Base-by-base conservation (phyloP, 768 basidiomycete genomes). In the Cubamyces sp. region DNA sequence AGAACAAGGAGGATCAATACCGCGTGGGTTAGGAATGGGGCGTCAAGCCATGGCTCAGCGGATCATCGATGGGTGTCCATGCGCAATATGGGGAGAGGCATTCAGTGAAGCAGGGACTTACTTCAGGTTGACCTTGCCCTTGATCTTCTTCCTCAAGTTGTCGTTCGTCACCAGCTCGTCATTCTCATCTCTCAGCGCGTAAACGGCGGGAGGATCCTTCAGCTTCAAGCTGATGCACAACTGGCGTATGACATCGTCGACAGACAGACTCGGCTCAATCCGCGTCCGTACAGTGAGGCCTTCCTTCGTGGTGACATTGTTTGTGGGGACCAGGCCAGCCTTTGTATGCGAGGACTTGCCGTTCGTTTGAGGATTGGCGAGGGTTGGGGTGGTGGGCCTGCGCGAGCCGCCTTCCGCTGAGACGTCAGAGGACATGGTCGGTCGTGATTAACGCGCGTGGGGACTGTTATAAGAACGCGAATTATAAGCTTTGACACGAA, bases 121-220 rank as follows among this genome's bases (percentile, higher is more conserved):
- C 92, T 87, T 93, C 57, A 95, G 78, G 69, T 90, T 86, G 50
- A 81, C 84, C 73, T 91, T 94, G 42, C 81, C 81, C 75, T 84
- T 89, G 66, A 95, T 91, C 78, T 90, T 91, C 76, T 84, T 87
- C 71, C 86, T 82, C 69, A 97, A 72, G 71, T 95, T 96, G 65
- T 94, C 92, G 68, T 91, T 90, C 26, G 92, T 95, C 18, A 97
- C 88, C 49, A 96, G 75, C 66, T 91, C 91, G 62, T 91, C 90
- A 16, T 81, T 84, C 67, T 92, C 90, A 71, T 95, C 92, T 67
- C 94, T 82, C 61, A 96, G 74, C 1, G 92, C 90, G 70, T 85
- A 94, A 64, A 90, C 77, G 1, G 82, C 81, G 1, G 91, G 82
- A 0, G 89, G 81, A 41, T 91, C 91, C 60, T 84, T 85, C 60